Percentiles rank a stretch among this genome's conserved stretches.
Conservation (phyloP, 352 stramenopile genomes). For the Globisporangium heterothallicum region DNA sequence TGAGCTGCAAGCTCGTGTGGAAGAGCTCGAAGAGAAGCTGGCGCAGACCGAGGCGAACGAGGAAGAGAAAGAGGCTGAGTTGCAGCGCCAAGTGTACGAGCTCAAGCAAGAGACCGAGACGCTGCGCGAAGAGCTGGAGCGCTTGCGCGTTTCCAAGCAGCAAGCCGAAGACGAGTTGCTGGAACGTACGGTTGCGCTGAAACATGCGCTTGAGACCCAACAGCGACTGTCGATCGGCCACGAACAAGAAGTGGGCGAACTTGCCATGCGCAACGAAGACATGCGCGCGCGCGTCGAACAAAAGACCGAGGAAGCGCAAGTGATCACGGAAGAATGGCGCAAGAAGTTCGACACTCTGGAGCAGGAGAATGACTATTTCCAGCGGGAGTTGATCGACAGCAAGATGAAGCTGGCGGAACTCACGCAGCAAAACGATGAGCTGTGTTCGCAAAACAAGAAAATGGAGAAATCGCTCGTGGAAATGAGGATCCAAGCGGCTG, state of each 20-base stretch:
- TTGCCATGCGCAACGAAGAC: conserved; percentile 52
- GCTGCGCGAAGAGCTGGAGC: conserved; percentile 41
- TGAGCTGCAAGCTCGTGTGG: conserved; percentile 50
- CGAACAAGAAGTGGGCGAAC: conserved; percentile 33
- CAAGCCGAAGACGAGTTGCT: conserved; percentile 47
- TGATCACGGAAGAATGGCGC: conserved; percentile 31
- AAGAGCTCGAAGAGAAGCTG: conserved; percentile 48
- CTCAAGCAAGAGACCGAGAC: conserved; percentile 44
- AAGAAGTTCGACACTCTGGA: conserved; percentile 36
- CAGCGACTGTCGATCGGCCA: conserved; percentile 30
- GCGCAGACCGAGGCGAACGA: conserved; percentile 27
- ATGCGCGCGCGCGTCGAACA: conserved; percentile 34
- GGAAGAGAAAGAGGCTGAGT: conserved; percentile 34
- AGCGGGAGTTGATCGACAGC: conserved; percentile 74
- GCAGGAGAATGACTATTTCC: conserved; percentile 81
- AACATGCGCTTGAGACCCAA: conserved; percentile 41
- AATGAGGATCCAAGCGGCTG: conserved; percentile 42
- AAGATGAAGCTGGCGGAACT: conserved; percentile 80
- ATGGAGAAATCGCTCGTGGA: conserved; percentile 53
- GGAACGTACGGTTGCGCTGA: conserved; percentile 32
- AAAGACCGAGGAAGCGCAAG: conserved; percentile 28
- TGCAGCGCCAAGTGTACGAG: conserved; percentile 45
- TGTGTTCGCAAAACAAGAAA: conserved; percentile 50
- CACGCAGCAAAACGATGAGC: conserved; percentile 70
- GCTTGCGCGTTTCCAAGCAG: conserved; percentile 40